These are phyloP conservation scores for Epicoccum nigrum DNA, from an alignment of 2,329 filamentous ascomycete genomes.

Conservation along the genomic window DNA sequence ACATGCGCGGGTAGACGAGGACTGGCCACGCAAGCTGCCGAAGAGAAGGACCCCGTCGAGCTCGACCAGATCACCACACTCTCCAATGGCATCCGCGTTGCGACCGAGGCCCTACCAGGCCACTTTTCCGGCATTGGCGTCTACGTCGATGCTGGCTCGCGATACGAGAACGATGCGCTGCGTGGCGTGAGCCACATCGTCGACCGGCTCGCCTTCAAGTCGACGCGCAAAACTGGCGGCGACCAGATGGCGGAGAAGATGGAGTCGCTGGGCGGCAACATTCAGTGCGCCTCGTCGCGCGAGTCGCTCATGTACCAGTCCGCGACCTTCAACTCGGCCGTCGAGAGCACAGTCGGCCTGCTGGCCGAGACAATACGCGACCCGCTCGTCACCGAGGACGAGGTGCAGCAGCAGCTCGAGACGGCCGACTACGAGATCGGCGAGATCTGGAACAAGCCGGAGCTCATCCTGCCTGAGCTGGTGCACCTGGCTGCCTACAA, in stretches of 20 bases:
- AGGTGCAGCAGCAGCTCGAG: constrained; percentile 84
- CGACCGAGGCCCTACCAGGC: constrained; percentile 90
- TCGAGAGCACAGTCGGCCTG: constrained; percentile 79
- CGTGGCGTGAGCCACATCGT: constrained; percentile 95
- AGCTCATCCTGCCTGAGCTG: constrained; percentile 92
- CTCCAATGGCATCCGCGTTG: constrained; percentile 90
- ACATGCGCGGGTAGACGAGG: constrained; percentile 7
- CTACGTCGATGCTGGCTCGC: constrained; percentile 92
- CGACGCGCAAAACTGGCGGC: constrained; percentile 71
- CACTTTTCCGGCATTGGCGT: constrained; percentile 95
- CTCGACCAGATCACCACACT: constrained; percentile 88
- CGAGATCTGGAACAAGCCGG: constrained; percentile 97
- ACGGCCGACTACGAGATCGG: constrained; percentile 95
- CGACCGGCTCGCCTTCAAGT: constrained; percentile 93
- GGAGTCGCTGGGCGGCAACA: constrained; percentile 90
- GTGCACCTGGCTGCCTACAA: constrained; percentile 95
- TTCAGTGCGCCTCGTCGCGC: constrained; percentile 93
- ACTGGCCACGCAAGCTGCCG: constrained; percentile 9
- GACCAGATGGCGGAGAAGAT: constrained; percentile 88
- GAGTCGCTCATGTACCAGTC: constrained; percentile 99
- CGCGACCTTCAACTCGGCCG: constrained; percentile 93
- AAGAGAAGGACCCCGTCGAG: constrained; percentile 75
- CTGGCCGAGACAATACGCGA: constrained; percentile 93
- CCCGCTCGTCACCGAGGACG: constrained; percentile 81
- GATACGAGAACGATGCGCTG: constrained; percentile 85